Percentiles rank a stretch among this genome's conserved stretches.
phyloP scores from a whole-genome alignment of 2,329 filamentous ascomycete species.

The Leptographium galeiforme region DNA sequence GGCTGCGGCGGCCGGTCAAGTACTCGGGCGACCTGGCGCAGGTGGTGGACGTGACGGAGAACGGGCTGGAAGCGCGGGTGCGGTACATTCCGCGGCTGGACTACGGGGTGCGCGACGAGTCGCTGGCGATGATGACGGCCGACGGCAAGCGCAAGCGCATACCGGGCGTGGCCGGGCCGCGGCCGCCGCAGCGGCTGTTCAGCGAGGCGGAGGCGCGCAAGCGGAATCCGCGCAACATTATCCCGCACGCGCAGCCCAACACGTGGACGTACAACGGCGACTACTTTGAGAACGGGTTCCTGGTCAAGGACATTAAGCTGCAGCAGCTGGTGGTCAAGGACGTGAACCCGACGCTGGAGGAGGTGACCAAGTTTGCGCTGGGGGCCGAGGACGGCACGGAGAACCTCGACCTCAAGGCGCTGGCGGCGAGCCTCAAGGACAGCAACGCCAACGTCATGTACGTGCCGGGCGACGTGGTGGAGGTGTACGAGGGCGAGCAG shows the following conservation, averaged over 20 bases:
- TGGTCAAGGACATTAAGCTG: slow-evolving; percentile 87
- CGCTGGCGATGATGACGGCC: slow-evolving; percentile 28
- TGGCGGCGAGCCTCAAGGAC: slow-evolving; percentile 81
- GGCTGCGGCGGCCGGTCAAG: slow-evolving; percentile 64
- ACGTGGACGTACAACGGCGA: slow-evolving; percentile 78
- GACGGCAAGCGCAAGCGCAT: slow-evolving; percentile 72
- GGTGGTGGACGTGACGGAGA: slow-evolving; percentile 83
- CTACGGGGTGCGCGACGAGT: slow-evolving; percentile 77
- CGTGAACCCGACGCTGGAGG: slow-evolving; percentile 85
- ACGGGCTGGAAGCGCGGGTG: slow-evolving; percentile 77
- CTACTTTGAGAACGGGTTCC: slow-evolving; percentile 83
- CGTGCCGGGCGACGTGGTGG: slow-evolving; percentile 86
- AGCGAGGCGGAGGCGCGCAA: slow-evolving; percentile 89
- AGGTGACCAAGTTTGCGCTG: slow-evolving; percentile 87
- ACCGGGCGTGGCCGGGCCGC: slow-evolving; percentile 42
- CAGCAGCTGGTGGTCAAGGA: slow-evolving; percentile 75
- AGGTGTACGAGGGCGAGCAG: slow-evolving; percentile 92
- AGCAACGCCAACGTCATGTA: slow-evolving; percentile 72
- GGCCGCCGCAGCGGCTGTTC: slow-evolving; percentile 81
- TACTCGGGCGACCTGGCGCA: slow-evolving; percentile 86
- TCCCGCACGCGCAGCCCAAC: slow-evolving; percentile 61
- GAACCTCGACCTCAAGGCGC: slow-evolving; percentile 79
- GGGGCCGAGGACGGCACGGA: slow-evolving; percentile 85
- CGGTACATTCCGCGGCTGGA: slow-evolving; percentile 82
- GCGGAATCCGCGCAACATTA: slow-evolving; percentile 52